A percentile compares a stretch with the other conserved stretches of the same genome.
Conservation (phyloP, 306 rosid species). For the Echinosophora koreensis region DNA sequence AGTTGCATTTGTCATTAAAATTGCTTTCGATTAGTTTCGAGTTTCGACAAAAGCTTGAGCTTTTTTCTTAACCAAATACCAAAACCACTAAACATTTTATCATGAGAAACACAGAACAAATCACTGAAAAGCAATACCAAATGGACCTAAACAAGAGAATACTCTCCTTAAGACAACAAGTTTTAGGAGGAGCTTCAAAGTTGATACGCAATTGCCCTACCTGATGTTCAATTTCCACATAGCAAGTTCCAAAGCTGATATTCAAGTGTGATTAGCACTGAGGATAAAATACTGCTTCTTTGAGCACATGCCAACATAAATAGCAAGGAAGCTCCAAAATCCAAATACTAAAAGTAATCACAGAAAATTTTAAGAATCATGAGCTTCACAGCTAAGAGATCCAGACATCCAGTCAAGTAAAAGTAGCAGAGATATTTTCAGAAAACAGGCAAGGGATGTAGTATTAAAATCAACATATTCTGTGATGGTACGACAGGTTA, state of each 20-base stretch:
- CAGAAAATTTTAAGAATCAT: conserved; percentile 7
- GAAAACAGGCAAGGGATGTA: neutral
- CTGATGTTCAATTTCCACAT: too few relatives aligned
- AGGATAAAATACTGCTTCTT: neutral
- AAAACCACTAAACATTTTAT: conserved; percentile 18
- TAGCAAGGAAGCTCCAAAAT: conserved; percentile 3
- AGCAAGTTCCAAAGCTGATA: neutral
- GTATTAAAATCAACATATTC: neutral
- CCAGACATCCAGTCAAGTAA: neutral
- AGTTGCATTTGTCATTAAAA: conserved; percentile 1
- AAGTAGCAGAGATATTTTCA: conserved; percentile 9
- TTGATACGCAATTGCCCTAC: conserved; percentile 1
- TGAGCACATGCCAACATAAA: conserved; percentile 12
- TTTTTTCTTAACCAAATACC: neutral
- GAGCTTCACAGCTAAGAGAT: neutral
- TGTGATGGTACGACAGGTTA: neutral
- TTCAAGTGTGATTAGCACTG: neutral
- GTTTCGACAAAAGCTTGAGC: conserved; percentile 4
- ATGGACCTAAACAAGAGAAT: conserved; percentile 18
- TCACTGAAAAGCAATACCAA: conserved; percentile 23
- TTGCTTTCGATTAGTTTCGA: conserved; percentile 1
- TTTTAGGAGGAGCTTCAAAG: neutral
- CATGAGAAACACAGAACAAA: neutral
- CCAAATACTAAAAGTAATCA: neutral
- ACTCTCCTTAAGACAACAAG: neutral